Evolutionary conservation across 495 filamentous ascomycete species (phyloP).

Genomic region (Lasiosphaeria miniovina): DNA sequence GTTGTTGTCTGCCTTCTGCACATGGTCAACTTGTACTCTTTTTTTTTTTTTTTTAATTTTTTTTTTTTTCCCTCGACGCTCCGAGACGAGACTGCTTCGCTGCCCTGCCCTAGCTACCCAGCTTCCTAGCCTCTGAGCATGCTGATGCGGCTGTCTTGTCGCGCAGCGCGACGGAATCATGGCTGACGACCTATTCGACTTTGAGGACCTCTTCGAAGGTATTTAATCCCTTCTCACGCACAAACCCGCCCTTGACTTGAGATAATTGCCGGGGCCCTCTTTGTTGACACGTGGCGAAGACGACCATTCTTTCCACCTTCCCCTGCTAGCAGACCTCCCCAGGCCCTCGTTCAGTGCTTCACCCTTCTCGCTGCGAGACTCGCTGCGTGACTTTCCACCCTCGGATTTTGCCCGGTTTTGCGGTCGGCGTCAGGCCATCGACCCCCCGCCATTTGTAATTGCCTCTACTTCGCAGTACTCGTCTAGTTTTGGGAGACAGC

Average conservation of each 20-base stretch:
- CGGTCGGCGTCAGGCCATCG: too few relatives aligned
- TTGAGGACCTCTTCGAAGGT: constrained; percentile 14
- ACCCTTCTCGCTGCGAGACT: background rate
- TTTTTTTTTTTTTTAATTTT: too few relatives aligned
- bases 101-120: too few relatives aligned
- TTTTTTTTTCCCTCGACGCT: too few relatives aligned
- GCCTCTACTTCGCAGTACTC: too few relatives aligned
- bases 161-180: constrained; percentile 1
- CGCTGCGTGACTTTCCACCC: background rate
- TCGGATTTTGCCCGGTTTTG: background rate
- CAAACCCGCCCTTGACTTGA: background rate
- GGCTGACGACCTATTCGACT: constrained; percentile 10
- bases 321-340: background rate
- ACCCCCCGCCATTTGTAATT: too few relatives aligned
- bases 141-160: background rate
- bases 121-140: too few relatives aligned
- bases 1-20: background rate
- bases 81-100: too few relatives aligned
- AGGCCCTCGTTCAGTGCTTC: background rate
- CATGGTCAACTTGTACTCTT: too few relatives aligned
- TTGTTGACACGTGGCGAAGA: too few relatives aligned
- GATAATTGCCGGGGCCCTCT: background rate
- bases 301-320: too few relatives aligned
- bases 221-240: background rate
- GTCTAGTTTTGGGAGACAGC: too few relatives aligned